Evolutionary conservation across 108 stramenopile genomes (phyloP), one percentile per base, ranked within the genome.

Genomic region (Cyclotella choctawhatcheeana): DNA sequence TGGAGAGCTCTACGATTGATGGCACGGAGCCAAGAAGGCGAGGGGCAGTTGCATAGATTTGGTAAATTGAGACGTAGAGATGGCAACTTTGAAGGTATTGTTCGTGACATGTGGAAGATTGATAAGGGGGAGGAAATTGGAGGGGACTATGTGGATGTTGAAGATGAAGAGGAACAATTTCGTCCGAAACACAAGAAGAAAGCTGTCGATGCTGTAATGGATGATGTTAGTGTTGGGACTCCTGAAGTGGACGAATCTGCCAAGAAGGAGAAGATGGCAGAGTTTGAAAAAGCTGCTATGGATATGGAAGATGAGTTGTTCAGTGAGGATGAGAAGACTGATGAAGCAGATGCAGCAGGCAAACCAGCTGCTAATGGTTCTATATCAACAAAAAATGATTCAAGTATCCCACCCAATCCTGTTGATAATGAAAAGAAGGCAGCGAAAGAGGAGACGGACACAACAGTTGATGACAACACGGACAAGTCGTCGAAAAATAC

Each of bases 1-100:
- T 94, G 93, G 93, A 74, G 88, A 44, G 93, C 86, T 18, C 66
- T 90, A 67, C 79, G 93, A 44, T 56, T 94, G 34, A 69, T 88
- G 58, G 78, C 89, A 26, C 71, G 80, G 32, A 69, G 83, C 43
- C 87, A 91, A 32, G 44, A 65, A 22, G n/a, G n/a, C n/a, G n/a
- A n/a, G n/a, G 76, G 76, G 6, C 76, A 77, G 31, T 33, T 77
- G 30, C 30, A 45, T 26, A 50, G 66, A 64, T 72, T 75, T 64
- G 74, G 40, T 14, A 61, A 63, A 35, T 69, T 82, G 61, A 66
- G 62, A 30, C 70, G 73, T 22, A 71, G 43, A 31, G 83, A 81
- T 52, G 90, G 84, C 1, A 88, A 91, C 61, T 86, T 90, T 67
- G 93, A 94, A 69, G 58, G 70, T 0, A 68, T 91, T 21, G 87